Conservation (phyloP, 495 filamentous ascomycete species). For the Tetracladium marchalianum region DNA sequence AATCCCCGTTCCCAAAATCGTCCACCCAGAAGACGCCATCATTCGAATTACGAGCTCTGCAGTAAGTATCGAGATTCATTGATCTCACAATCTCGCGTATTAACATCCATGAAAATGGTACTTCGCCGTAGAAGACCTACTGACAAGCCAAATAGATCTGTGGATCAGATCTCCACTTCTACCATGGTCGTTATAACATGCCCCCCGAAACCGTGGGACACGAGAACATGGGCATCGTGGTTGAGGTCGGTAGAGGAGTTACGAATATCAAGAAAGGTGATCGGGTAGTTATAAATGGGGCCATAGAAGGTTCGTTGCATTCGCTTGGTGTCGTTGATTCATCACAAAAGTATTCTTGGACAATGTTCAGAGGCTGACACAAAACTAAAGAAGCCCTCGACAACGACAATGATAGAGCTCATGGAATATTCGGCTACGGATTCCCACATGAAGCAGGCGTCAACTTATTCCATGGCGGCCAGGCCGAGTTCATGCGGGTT, state of each 20-base stretch:
- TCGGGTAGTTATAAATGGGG: conserved; percentile 35
- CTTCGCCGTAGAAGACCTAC: background rate
- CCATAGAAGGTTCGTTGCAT: too few relatives aligned
- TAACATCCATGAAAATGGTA: background rate
- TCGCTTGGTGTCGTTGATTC: conserved; percentile 34
- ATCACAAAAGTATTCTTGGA: too few relatives aligned
- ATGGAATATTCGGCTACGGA: conserved; percentile 50
- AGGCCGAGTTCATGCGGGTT: conserved; percentile 44
- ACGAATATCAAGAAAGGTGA: conserved; percentile 41
- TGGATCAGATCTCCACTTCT: conserved; percentile 7
- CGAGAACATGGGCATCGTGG: conserved; percentile 43
- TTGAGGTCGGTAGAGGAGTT: conserved; percentile 36
- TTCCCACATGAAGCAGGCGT: conserved; percentile 23
- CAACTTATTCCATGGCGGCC: conserved; percentile 12
- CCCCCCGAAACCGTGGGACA: conserved; percentile 29
- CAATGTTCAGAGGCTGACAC: too few relatives aligned
- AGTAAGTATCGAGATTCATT: conserved; percentile 35
- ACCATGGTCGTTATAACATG: conserved; percentile 17
- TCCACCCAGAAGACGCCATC: conserved; percentile 44
- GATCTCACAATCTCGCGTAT: conserved; percentile 4
- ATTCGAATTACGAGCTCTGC: conserved; percentile 48
- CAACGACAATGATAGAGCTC: too few relatives aligned
- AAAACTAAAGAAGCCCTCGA: too few relatives aligned
- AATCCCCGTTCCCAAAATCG: conserved; percentile 36
- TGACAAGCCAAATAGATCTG: background rate